Evolutionary conservation across 805 yeast species (phyloP).

Genomic region (Scheffersomyces amazonensis): DNA sequence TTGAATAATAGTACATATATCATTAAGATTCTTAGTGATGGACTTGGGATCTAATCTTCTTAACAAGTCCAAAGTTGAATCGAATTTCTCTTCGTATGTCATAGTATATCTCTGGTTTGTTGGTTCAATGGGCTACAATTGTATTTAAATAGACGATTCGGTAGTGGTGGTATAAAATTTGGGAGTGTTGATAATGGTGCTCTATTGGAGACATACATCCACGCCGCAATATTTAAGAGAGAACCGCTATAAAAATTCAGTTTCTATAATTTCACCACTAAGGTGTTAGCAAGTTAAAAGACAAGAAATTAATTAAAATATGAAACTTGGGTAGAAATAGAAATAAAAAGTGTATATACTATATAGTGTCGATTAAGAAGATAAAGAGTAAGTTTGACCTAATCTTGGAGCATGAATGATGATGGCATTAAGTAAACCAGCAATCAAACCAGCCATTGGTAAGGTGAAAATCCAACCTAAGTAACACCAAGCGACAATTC

Average conservation of each 20-base stretch:
- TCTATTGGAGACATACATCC: no score
- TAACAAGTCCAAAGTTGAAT: conserved; percentile 37
- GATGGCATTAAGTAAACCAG: conserved; percentile 64
- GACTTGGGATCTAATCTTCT: conserved; percentile 40
- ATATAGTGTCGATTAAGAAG: not conserved
- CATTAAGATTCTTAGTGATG: conserved; percentile 29
- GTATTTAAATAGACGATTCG: no score
- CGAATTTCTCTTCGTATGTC: conserved; percentile 34
- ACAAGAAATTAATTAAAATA: not conserved
- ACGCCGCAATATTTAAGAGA: no score
- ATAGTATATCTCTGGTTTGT: conserved; percentile 5
- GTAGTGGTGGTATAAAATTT: no score
- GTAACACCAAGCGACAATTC: conserved; percentile 71
- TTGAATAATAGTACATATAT: conserved; percentile 39
- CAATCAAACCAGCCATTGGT: conserved; percentile 70
- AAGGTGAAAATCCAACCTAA: conserved; percentile 70
- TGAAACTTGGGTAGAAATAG: not conserved
- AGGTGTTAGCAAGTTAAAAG: not conserved
- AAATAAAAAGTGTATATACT: not conserved
- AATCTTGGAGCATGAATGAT: conserved; percentile 59
- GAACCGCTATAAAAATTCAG: no score
- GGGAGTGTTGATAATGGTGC: no score
- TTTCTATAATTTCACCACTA: no score
- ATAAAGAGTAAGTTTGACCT: conserved; percentile 25
- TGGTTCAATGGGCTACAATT: not conserved